Evolutionary conservation across 345 rosid species (phyloP).

Genomic region (Arabidopsis thaliana): TAIR10.1 NC_003070.9:26381501-26382000

Average conservation of each 20-base stretch:
- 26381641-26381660: background rate
- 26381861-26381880: background rate
- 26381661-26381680: constrained; percentile 6
- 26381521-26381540: constrained; percentile 8
- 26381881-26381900: background rate
- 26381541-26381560: background rate
- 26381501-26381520: constrained; percentile 27
- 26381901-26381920: background rate
- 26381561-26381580: background rate
- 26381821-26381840: background rate
- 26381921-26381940: background rate
- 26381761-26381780: background rate
- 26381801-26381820: constrained; percentile 1
- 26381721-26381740: constrained; percentile 26
- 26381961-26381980: too few relatives aligned
- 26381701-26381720: constrained; percentile 1
- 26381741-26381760: constrained; percentile 6
- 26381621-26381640: constrained; percentile 1
- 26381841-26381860: background rate
- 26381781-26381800: constrained; percentile 6
- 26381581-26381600: background rate
- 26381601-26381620: background rate
- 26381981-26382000: too few relatives aligned
- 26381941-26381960: background rate
- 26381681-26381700: background rate